These are phyloP conservation scores for Gnaphalium uliginosum DNA, from an alignment of 129 eudicot genomes.

Conservation along the genomic window DNA sequence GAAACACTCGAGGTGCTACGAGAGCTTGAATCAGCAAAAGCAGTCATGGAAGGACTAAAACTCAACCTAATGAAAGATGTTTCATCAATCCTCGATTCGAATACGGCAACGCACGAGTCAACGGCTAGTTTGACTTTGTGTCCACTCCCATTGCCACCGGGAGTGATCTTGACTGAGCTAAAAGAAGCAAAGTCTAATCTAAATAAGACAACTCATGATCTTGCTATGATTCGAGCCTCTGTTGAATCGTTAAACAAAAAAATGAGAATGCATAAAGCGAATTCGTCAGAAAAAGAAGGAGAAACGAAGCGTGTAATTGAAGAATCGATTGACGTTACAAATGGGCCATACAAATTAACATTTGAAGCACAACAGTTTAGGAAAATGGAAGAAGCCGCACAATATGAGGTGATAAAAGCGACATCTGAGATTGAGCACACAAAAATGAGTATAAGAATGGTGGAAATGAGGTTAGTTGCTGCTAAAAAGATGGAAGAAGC, in stretches of 20 bases:
- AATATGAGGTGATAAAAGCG: conserved; percentile 76
- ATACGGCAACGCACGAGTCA: conserved; percentile 32
- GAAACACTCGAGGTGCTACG: conserved; percentile 68
- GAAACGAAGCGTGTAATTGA: conserved; percentile 34
- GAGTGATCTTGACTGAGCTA: conserved; percentile 52
- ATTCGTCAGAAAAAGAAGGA: conserved; percentile 20
- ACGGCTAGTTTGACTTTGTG: conserved; percentile 31
- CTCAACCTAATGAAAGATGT: conserved; percentile 52
- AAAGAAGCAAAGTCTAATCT: conserved; percentile 65
- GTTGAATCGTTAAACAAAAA: conserved; percentile 65
- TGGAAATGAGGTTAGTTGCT: conserved; percentile 79
- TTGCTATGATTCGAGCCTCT: conserved; percentile 58
- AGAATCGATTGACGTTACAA: conserved; percentile 34
- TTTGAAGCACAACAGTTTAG: conserved; percentile 73
- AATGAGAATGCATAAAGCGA: conserved; percentile 42
- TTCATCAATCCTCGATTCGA: conserved; percentile 29
- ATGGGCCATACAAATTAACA: conserved; percentile 35
- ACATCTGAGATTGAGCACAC: conserved; percentile 75
- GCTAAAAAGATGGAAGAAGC: conserved; percentile 94
- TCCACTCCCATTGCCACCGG: conserved; percentile 50
- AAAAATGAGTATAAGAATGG: conserved; percentile 73
- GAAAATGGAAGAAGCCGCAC: conserved; percentile 76
- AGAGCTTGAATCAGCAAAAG: conserved; percentile 65
- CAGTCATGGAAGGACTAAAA: conserved; percentile 64
- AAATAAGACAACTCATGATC: conserved; percentile 55